Percentiles rank a stretch among this genome's conserved stretches.
Conservation (phyloP, 2,329 filamentous ascomycete species). For the Cercospora sp. region DNA sequence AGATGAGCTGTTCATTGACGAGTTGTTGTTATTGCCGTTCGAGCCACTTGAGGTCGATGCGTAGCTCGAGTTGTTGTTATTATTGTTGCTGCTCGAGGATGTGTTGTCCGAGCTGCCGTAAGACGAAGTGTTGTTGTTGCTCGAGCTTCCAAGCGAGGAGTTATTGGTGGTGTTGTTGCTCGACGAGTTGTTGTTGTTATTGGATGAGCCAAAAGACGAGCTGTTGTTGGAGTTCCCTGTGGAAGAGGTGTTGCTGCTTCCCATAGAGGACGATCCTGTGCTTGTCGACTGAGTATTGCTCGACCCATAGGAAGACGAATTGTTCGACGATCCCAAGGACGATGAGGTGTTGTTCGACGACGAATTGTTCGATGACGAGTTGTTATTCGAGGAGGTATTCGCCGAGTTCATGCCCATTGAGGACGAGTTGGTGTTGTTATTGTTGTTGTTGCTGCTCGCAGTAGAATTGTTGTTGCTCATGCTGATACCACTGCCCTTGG, state of each 20-base stretch:
- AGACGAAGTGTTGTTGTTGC: conserved; percentile 9
- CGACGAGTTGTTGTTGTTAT: conserved; percentile 3
- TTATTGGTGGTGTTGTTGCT: conserved; percentile 5
- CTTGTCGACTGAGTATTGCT: conserved; percentile 10
- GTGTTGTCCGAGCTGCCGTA: not conserved
- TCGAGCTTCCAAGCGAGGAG: conserved; percentile 10
- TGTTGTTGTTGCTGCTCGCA: conserved; percentile 13
- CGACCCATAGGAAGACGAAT: not conserved
- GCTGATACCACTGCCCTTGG: conserved; percentile 6
- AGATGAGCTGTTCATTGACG: conserved; percentile 4
- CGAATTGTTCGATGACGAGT: conserved; percentile 15
- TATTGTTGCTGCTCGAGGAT: conserved; percentile 11
- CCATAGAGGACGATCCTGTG: conserved; percentile 3
- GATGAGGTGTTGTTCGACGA: conserved; percentile 12
- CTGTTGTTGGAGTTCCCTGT: not conserved
- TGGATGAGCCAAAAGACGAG: conserved; percentile 9
- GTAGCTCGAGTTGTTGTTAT: conserved; percentile 8
- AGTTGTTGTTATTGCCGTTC: conserved; percentile 9
- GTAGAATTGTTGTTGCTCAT: conserved; percentile 4
- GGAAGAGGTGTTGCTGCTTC: conserved; percentile 16
- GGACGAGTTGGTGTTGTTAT: not conserved
- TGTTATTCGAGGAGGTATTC: conserved; percentile 13
- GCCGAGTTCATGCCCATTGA: conserved; percentile 5
- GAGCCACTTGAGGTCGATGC: conserved; percentile 8
- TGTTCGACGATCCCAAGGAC: conserved; percentile 3